Evolutionary conservation across 768 basidiomycete genomes (phyloP), one percentile per base, ranked within the genome.

Genomic region (Mycena kentingensis): DNA sequence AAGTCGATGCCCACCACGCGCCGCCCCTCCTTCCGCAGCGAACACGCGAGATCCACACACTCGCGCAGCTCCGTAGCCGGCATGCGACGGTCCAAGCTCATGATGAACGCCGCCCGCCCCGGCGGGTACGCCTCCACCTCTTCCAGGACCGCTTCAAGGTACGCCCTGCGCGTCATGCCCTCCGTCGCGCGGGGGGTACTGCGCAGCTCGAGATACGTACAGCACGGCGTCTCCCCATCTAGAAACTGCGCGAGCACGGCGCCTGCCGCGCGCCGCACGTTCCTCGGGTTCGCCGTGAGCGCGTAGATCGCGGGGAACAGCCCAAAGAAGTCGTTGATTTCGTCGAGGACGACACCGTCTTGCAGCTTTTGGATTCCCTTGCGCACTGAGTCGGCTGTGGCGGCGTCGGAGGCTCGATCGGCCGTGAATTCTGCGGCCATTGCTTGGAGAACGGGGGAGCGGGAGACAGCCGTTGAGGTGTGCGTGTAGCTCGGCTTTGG

Each of bases 391-490:
- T 70, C 68, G 35, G 68, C 46, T 15, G 22, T 24, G 50, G 24
- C 26, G 3, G 1, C 3, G 13, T 42, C 50, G n/a, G n/a, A n/a
- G n/a, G n/a, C 39, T 18, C 36, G 8, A 18, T 5, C 31, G n/a
- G 50, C 36, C 19, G 25, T 28, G 49, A 65, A 75, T 28, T 81
- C 74, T 8, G 60, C 57, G 0, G 85, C 87, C 13, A 93, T 80
- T 7, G 82, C 76, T 55, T 82, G 81, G 0, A 93, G 77, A 24
- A 81, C n/a, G 68, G 0, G 69, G 46, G 22, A 91, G 69, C 1
- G 91, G 91, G 28, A 93, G 92, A 10, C 83, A 93, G 0, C 90
- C 90, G 59, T 92, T 92, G 4, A 92, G 78, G 63, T 93, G 90
- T 0, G 90, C 91, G 55, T 93, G 91, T 0, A 93, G 77, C 63